Base-by-base conservation (phyloP, 768 basidiomycete species). In the Lactarius pseudohatsudake region DNA sequence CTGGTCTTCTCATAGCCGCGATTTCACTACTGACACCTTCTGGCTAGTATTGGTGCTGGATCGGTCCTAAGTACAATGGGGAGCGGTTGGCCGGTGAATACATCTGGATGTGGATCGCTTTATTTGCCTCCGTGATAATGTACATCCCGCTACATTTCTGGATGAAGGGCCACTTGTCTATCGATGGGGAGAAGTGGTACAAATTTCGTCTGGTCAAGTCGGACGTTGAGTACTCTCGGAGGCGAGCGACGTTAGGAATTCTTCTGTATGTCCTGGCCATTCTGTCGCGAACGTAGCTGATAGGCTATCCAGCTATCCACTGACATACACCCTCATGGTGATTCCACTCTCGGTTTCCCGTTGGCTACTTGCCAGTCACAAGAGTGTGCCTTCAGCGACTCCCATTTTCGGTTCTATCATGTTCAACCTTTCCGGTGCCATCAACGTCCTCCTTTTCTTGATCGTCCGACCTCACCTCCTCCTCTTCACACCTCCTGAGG, bases 31-130 rank as follows among this genome's bases (percentile, higher is more conserved):
- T n/a, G 53, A 36, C 30, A 74, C 36, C 38, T 4, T 1, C 18
- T 2, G 22, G 0, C 10, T 34, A 68, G 59, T 78, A 77, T 63
- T 81, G 81, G 81, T 83, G 81, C 68, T 81, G 81, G 81, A 78
- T 83, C 59, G 73, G 76, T 34, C 54, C 72, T 2, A 53, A 72
- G 10, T 78, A 74, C 70, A 30, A 70, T 1, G 65, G 66, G 4
- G 74, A 77, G 62, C 74, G 77, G 16, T 73, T 81, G n/a, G 76
- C 67, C 53, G 80, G 79, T 1, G 81, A 81, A 70, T 82, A 82
- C 64, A 30, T 80, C 18, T 82, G 82, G 82, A 8, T 81, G 54
- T 81, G 81, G 81, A 57, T 80, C 34, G 75, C 80, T 7, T 73
- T 81, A 13, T 67, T 70, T 32, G 67, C 76, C 57, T 79, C 79